Evolutionary conservation across 768 basidiomycete genomes (phyloP).

Genomic region (Termitomyces sp.): DNA sequence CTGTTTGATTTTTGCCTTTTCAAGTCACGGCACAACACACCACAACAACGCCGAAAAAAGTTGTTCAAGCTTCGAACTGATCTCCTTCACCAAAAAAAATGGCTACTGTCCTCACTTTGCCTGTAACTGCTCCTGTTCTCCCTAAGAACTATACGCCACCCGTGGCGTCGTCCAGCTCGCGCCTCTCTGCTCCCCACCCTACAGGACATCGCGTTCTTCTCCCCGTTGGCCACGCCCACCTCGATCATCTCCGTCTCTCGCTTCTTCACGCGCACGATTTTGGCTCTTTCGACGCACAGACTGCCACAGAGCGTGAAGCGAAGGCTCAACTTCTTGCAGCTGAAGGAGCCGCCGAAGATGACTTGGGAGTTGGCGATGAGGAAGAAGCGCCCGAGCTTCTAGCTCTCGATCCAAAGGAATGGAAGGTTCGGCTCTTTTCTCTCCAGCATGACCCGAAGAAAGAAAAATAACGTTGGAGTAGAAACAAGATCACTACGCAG

Average conservation of each 20-base stretch:
- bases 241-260: constrained; percentile 75
- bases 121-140: constrained; percentile 26
- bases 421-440: constrained; percentile 64
- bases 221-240: constrained; percentile 85
- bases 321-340: constrained; percentile 43
- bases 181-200: constrained; percentile 32
- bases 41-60: background rate
- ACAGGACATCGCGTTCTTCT: constrained; percentile 51
- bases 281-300: constrained; percentile 73
- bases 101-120: constrained; percentile 25
- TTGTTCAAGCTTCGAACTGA: background rate
- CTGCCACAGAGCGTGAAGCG: constrained; percentile 35
- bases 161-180: constrained; percentile 26
- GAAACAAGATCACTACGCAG: constrained; percentile 99
- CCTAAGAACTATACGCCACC: constrained; percentile 44
- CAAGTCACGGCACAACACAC: background rate
- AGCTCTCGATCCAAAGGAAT: constrained; percentile 90
- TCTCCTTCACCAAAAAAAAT: constrained; percentile 11
- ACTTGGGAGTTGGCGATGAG: constrained; percentile 92
- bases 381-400: constrained; percentile 70
- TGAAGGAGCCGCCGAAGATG: constrained; percentile 65
- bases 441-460: too few species aligned
- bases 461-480: constrained; percentile 23
- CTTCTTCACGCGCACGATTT: constrained; percentile 77
- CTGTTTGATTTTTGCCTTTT: too few species aligned